Evolutionary conservation across 164 flowering plant species (phyloP).

Genomic region (Saururus chinensis): DNA sequence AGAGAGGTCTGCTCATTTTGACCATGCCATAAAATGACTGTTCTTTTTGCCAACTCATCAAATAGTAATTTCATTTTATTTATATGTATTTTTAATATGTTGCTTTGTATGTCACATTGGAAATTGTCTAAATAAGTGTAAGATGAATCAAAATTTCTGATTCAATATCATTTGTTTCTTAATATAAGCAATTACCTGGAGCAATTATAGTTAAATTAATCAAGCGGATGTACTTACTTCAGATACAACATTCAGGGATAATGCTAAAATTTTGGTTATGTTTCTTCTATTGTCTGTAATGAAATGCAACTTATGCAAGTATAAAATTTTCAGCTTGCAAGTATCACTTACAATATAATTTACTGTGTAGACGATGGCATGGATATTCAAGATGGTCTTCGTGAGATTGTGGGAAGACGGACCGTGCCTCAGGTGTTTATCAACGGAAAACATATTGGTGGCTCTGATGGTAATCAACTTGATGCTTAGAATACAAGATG

Average conservation of each 20-base stretch:
- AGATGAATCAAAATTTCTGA: not conserved
- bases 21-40: not conserved
- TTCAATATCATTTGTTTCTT: too few species aligned
- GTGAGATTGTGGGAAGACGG: constrained; percentile 61
- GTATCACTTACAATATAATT: too few species aligned
- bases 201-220: too few species aligned
- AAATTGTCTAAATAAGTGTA: not conserved
- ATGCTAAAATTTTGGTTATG: too few species aligned
- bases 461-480: constrained; percentile 70
- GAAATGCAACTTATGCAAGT: too few species aligned
- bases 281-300: too few species aligned
- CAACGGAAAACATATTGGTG: constrained; percentile 86
- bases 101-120: not conserved
- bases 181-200: too few species aligned
- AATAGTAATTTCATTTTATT: too few species aligned
- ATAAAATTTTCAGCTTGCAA: too few species aligned
- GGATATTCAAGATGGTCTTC: constrained; percentile 59
- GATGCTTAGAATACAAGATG: not conserved
- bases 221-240: too few species aligned
- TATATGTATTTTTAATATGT: not conserved
- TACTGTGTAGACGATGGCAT: constrained; percentile 52
- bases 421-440: constrained; percentile 94
- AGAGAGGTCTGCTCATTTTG: constrained; percentile 44
- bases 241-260: too few species aligned
- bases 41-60: not conserved